phyloP scores from a whole-genome alignment of 2,329 filamentous ascomycete genomes.

The Fusarium agapanthi region DNA sequence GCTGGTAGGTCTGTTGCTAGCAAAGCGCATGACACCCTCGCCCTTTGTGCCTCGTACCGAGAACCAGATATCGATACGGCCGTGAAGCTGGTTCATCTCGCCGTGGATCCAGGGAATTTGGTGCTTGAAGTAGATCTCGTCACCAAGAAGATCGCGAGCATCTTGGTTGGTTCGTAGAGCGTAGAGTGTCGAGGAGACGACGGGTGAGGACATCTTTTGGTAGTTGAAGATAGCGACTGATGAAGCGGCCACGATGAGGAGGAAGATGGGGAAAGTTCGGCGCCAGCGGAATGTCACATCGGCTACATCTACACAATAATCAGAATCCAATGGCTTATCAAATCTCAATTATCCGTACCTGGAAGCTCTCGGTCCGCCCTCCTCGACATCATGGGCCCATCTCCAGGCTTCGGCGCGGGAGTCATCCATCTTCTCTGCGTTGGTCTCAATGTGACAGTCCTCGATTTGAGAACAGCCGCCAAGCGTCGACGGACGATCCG shows the following conservation, averaged over 20 bases:
- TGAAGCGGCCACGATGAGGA: conserved; percentile 73
- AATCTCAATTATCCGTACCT: conserved; percentile 51
- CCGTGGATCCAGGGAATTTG: conserved; percentile 86
- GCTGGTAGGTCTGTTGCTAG: conserved; percentile 71
- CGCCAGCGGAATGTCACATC: conserved; percentile 67
- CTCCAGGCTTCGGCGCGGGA: conserved; percentile 65
- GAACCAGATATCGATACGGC: conserved; percentile 87
- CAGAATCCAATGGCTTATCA: not conserved
- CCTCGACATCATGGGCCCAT: conserved; percentile 72
- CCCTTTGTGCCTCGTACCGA: conserved; percentile 81
- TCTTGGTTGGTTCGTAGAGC: conserved; percentile 81
- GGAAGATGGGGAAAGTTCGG: conserved; percentile 83
- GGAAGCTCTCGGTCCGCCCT: conserved; percentile 73
- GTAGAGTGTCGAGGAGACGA: conserved; percentile 90
- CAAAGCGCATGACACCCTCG: conserved; percentile 81
- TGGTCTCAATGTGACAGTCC: conserved; percentile 21
- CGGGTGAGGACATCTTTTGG: conserved; percentile 89
- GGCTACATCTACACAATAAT: conserved; percentile 49
- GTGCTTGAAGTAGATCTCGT: conserved; percentile 83
- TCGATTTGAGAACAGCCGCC: conserved; percentile 34
- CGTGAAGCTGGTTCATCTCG: conserved; percentile 93
- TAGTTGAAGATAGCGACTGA: conserved; percentile 98
- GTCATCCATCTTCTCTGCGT: conserved; percentile 59
- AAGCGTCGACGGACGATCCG: conserved; percentile 41
- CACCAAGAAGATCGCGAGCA: conserved; percentile 82